These are phyloP conservation scores for Apiospora malaysiana DNA, from an alignment of 2,329 filamentous ascomycete species.

Conservation along the genomic window DNA sequence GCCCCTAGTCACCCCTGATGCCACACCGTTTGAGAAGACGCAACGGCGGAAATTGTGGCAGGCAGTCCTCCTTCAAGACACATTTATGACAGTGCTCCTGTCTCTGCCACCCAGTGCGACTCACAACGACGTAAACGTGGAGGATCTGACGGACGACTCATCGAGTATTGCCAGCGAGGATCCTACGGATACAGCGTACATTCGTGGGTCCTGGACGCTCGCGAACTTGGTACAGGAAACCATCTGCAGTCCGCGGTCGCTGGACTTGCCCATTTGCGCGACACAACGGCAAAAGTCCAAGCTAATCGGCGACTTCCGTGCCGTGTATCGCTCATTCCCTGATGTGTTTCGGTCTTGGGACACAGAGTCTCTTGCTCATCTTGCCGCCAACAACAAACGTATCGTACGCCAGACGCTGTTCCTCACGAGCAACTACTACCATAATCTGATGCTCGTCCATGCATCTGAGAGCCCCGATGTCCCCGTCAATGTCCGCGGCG, in stretches of 20 bases:
- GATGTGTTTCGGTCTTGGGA: slow-evolving; percentile 73
- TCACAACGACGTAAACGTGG: slow-evolving; percentile 79
- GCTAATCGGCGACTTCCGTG: slow-evolving; percentile 71
- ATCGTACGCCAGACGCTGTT: slow-evolving; percentile 78
- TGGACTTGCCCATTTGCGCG: slow-evolving; percentile 73
- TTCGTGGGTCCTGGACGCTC: slow-evolving; percentile 78
- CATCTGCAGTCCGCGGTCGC: slow-evolving; percentile 75
- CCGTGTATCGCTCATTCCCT: slow-evolving; percentile 76
- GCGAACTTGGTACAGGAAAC: slow-evolving; percentile 80
- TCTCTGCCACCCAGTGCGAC: slow-evolving; percentile 79
- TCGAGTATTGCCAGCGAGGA: slow-evolving; percentile 62
- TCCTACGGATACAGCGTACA: slow-evolving; percentile 72
- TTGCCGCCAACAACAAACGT: slow-evolving; percentile 66
- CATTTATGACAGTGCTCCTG: slow-evolving; percentile 78
- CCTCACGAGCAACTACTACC: slow-evolving; percentile 81
- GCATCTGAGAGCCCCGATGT: slow-evolving; percentile 71
- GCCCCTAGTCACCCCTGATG: slow-evolving; percentile 63
- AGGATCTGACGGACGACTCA: slow-evolving; percentile 72
- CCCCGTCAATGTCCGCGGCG: slow-evolving; percentile 69
- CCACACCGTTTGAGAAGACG: slow-evolving; percentile 75
- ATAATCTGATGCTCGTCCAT: slow-evolving; percentile 81
- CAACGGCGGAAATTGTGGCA: slow-evolving; percentile 83
- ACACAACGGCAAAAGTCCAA: slow-evolving; percentile 73
- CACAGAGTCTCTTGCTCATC: slow-evolving; percentile 60
- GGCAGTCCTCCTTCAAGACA: slow-evolving; percentile 80